Conservation (phyloP, 2,329 filamentous ascomycete genomes). For the Aspergillus uvarum region DNA sequence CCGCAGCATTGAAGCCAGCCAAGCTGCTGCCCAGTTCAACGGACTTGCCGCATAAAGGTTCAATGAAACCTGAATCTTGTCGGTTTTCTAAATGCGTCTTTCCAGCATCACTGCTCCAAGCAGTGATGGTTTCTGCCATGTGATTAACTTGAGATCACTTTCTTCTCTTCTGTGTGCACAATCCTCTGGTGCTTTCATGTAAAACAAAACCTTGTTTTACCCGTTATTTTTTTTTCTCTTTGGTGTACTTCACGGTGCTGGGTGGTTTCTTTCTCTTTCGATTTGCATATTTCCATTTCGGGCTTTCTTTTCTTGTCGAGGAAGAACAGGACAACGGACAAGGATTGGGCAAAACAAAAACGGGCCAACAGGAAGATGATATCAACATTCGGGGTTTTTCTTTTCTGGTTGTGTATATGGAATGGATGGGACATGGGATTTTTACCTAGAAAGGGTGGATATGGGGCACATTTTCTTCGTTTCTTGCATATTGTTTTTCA, state of each 20-base stretch:
- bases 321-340: not conserved
- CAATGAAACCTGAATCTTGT: not conserved
- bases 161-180: not conserved
- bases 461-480: not conserved
- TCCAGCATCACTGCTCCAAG: not conserved
- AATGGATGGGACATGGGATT: not conserved
- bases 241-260: constrained; percentile 2
- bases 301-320: not conserved
- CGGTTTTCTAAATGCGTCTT: not conserved
- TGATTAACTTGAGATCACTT: not conserved
- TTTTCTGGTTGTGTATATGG: not conserved
- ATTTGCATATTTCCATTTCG: not conserved
- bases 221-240: constrained; percentile 2
- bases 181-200: not conserved
- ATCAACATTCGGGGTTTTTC: not conserved
- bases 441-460: not conserved
- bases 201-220: not conserved
- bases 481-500: constrained; percentile 7
- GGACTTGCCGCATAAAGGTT: constrained; percentile 35
- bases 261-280: not conserved
- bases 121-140: not conserved
- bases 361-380: not conserved
- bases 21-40: constrained; percentile 36
- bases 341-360: not conserved
- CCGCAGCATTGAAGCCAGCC: constrained; percentile 44